Evolutionary conservation across 2,329 filamentous ascomycete genomes (phyloP).

Genomic region (Stagonosporopsis vannaccii): DNA sequence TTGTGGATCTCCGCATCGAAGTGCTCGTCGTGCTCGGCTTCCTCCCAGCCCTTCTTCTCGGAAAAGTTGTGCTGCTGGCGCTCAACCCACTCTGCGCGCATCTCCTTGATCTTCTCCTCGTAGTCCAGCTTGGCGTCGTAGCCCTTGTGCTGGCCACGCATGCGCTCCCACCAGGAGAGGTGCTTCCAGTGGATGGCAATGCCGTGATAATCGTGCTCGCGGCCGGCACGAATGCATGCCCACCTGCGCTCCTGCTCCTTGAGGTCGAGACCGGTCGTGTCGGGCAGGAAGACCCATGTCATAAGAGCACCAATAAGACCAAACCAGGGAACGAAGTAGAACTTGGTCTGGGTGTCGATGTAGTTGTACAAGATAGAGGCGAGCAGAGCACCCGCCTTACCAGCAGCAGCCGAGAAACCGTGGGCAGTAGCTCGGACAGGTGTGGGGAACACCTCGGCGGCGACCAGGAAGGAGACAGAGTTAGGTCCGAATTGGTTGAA

Average conservation of each 20-base stretch:
- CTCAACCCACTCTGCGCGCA: slow-evolving; percentile 66
- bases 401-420: slow-evolving; percentile 89
- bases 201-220: slow-evolving; percentile 85
- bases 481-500: slow-evolving; percentile 99
- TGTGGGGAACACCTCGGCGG: slow-evolving; percentile 95
- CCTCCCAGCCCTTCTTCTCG: slow-evolving; percentile 39
- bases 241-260: slow-evolving; percentile 97
- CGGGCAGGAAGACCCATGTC: slow-evolving; percentile 87
- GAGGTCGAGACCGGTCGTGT: slow-evolving; percentile 93
- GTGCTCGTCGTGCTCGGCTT: slow-evolving; percentile 40
- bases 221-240: slow-evolving; percentile 81
- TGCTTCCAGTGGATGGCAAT: slow-evolving; percentile 91
- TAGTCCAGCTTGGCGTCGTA: slow-evolving; percentile 84
- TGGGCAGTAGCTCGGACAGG: slow-evolving; percentile 92
- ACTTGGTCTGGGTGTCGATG: slow-evolving; percentile 83
- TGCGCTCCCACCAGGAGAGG: slow-evolving; percentile 85
- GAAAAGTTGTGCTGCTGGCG: slow-evolving; percentile 61
- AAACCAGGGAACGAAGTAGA: slow-evolving; percentile 95
- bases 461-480: slow-evolving; percentile 93
- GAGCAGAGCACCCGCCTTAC: slow-evolving; percentile 86
- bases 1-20: slow-evolving; percentile 42
- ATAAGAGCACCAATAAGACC: slow-evolving; percentile 85
- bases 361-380: slow-evolving; percentile 95
- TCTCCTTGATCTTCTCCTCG: slow-evolving; percentile 83
- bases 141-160: slow-evolving; percentile 77